Evolutionary conservation across 352 stramenopile species (phyloP).

Genomic region (Phytophthora fragariae): DNA sequence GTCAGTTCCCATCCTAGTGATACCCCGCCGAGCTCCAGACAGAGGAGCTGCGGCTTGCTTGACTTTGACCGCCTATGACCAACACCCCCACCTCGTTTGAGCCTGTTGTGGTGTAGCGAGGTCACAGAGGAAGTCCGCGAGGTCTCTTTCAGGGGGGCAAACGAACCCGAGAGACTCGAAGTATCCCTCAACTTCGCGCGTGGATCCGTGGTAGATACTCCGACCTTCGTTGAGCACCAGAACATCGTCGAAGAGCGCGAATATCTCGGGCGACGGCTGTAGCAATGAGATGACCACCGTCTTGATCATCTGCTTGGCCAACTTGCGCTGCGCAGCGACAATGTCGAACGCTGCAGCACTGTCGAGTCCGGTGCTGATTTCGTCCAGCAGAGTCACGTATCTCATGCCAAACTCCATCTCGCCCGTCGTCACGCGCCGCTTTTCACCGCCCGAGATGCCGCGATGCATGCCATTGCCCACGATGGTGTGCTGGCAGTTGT

Average conservation of each 20-base stretch:
- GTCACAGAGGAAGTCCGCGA: constrained; percentile 11
- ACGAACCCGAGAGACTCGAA: constrained; percentile 6
- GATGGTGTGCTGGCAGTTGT: constrained; percentile 13
- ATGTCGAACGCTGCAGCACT: constrained; percentile 13
- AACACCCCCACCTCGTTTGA: not conserved
- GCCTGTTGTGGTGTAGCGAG: constrained; percentile 3
- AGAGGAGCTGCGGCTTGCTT: no score
- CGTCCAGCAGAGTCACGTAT: constrained; percentile 38
- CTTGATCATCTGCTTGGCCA: not conserved
- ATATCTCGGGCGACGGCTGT: constrained; percentile 16
- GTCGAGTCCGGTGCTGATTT: constrained; percentile 12
- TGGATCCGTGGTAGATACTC: constrained; percentile 1
- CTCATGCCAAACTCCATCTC: constrained; percentile 89
- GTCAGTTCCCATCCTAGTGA: no score
- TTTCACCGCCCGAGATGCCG: constrained; percentile 79
- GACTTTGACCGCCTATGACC: no score
- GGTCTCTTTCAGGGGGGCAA: not conserved
- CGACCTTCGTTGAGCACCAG: constrained; percentile 10
- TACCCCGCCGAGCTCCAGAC: no score
- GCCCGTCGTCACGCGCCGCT: constrained; percentile 73
- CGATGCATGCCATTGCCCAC: constrained; percentile 17
- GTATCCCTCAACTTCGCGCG: constrained; percentile 1
- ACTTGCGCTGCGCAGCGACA: constrained; percentile 4
- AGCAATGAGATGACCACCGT: constrained; percentile 13
- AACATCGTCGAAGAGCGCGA: constrained; percentile 10